These are phyloP conservation scores for Aphanomyces astaci DNA, from an alignment of 352 stramenopile species.

Conservation along the genomic window DNA sequence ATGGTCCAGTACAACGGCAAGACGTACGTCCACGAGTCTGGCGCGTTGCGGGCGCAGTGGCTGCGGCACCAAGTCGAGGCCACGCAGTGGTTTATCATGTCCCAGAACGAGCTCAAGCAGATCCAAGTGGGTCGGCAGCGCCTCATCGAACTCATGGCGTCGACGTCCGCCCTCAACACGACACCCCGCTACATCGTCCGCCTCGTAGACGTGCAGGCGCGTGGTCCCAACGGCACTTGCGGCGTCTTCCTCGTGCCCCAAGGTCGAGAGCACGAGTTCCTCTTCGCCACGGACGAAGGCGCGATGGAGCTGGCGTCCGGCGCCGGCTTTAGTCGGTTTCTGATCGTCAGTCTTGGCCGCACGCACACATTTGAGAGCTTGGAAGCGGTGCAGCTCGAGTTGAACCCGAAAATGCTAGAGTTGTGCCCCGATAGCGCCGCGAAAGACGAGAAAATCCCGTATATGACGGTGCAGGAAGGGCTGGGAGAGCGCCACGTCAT, in stretches of 20 bases:
- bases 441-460: constrained; percentile 49
- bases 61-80: constrained; percentile 47
- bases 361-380: constrained; percentile 58
- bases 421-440: constrained; percentile 43
- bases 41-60: constrained; percentile 36
- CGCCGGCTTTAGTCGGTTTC: constrained; percentile 62
- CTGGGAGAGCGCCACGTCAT: constrained; percentile 54
- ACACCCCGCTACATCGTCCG: constrained; percentile 50
- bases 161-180: constrained; percentile 26
- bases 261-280: constrained; percentile 72
- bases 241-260: constrained; percentile 72
- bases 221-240: constrained; percentile 47
- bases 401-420: constrained; percentile 58
- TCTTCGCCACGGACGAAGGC: constrained; percentile 67
- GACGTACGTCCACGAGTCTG: constrained; percentile 30
- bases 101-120: constrained; percentile 38
- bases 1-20: constrained; percentile 42
- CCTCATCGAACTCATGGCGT: constrained; percentile 45
- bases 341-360: constrained; percentile 55
- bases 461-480: constrained; percentile 60
- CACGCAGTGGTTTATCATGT: constrained; percentile 56
- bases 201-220: constrained; percentile 41
- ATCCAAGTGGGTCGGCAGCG: constrained; percentile 45
- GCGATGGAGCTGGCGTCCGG: constrained; percentile 46
- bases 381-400: constrained; percentile 56